Base-by-base conservation (phyloP, 2,329 filamentous ascomycete species). In the Monosporascus sp. region DNA sequence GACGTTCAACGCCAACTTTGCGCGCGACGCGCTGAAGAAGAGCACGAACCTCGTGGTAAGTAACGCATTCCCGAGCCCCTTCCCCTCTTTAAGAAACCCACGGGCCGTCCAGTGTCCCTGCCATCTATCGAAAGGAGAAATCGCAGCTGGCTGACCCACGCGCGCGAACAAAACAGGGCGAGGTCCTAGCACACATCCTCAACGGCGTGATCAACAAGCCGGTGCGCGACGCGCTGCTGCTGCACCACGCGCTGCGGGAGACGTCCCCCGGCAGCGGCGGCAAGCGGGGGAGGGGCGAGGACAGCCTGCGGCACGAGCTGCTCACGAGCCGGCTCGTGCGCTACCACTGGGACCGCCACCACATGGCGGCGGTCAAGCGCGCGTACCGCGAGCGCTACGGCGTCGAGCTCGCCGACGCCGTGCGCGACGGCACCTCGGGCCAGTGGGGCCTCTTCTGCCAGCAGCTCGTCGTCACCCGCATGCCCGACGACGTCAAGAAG, bases 121-220 rank as follows among this genome's bases (percentile, higher is more conserved):
- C 31, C 26, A 22, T 50, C 37, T 22, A 26, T 37, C 43, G 14
- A 28, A 44, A 55, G 55, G 57, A 56, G 58, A 40, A 31, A 31
- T 31, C 9, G 9, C 28, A 31, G 28, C 28, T 9, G 28, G 28
- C 28, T 31, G 11, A 35, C 31, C 5, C 9, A 9, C 31, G 4
- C 31, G 31, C 31, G 35, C 37, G 20, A 22, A 2, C n/a, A n/a
- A 3, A 46, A 63, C 55, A 97, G 92, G 94, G 94, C 59, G 94
- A 99, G 74, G 85, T 96, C 20, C 84, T 97, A 38, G 90, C 91
- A 0, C 94, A 97, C 71, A 90, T 97, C 62, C 86, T 99, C 65
- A 97, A 97, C 73, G 94, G 94, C 64, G 86, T 96, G 53, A 96
- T 97, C 75, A 97, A 97, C 74, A 89, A 89, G 55, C 92, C 94